Base-by-base conservation (phyloP, 129 eudicot species). In the Mikania micrantha region DNA sequence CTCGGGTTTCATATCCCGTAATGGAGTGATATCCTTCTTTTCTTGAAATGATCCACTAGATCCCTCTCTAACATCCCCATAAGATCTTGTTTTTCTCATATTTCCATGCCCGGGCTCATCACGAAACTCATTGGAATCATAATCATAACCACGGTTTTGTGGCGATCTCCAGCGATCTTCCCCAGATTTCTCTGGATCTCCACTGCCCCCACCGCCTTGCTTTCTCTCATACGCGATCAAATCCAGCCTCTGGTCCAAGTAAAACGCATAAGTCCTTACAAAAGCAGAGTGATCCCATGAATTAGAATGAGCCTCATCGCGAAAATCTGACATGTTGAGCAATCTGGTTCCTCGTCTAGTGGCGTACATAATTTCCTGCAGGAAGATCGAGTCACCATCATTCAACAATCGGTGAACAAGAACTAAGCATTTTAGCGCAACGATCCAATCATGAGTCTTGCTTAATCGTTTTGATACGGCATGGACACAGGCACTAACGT, bases 231-330 rank as follows among this genome's bases (percentile, higher is more conserved):
- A 83, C 12, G 70, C 74, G 52, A 88, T 61, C 54, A 88, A 32
- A 73, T 88, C 96, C 16, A 88, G 73, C 80, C 74, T 83, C 81
- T 88, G 92, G 66, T 88, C 96, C 78, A 88, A 69, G 39, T 80
- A 88, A 77, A 88, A 71, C 5, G 84, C 92, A 42, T 83, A 88
- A 13, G 87, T 85, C 82, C 90, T 83, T 5, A 85, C 96, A 44
- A 88, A 88, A 53, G 89, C 86, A 1, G 96, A 88, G 20, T 88
- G 89, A 64, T 88, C 96, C 96, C 96, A 88, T 1, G 96, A 85
- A 66, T 69, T 88, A 10, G 92, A 83, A 57, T 85, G 92, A 0
- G 96, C 92, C 77, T 85, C 96, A 42, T 88, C 96, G 0, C 88
- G 86, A 63, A 88, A 88, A 69, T 85, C 92, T 6, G 89, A 74